Percentiles rank a stretch among this genome's conserved stretches.
Conservation (phyloP, 148 eudicot species). For the Heliosperma pusillum region DNA sequence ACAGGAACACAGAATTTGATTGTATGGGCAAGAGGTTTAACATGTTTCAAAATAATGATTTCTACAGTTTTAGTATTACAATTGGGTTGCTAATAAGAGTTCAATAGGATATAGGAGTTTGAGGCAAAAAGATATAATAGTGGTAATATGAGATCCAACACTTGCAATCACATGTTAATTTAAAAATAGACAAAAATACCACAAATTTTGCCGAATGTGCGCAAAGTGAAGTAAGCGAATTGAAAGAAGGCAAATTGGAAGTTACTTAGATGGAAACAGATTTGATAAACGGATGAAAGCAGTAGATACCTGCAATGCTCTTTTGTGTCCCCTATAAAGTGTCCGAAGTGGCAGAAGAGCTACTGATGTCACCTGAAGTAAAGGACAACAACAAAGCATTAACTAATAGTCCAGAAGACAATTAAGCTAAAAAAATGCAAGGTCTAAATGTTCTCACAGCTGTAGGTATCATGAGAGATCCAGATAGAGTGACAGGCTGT, state of each 20-base stretch:
- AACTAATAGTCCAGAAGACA: conserved; percentile 13
- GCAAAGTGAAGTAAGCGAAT: too few species aligned
- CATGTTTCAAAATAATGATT: too few species aligned
- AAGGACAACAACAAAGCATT: conserved; percentile 38
- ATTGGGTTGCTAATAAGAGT: too few species aligned
- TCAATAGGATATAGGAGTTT: too few species aligned
- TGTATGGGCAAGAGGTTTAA: too few species aligned
- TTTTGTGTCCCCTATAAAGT: conserved; percentile 82
- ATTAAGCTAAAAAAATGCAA: conserved; percentile 13
- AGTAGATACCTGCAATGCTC: conserved; percentile 80
- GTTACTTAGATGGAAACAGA: conserved; percentile 14
- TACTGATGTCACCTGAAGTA: conserved; percentile 81
- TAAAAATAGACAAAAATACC: too few species aligned
- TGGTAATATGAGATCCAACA: too few species aligned
- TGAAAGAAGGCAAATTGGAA: conserved; percentile 21
- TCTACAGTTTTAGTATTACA: too few species aligned
- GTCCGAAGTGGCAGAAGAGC: conserved; percentile 98
- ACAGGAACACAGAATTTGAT: too few species aligned
- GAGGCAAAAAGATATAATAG: too few species aligned
- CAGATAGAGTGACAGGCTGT: conserved; percentile 84
- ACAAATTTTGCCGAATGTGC: too few species aligned
- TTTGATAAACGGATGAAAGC: conserved; percentile 11
- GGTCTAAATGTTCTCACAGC: conserved; percentile 55
- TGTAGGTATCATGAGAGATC: conserved; percentile 77
- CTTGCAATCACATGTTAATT: too few species aligned